Base-by-base conservation (phyloP, 768 basidiomycete genomes). In the Lactarius trivialis region DNA sequence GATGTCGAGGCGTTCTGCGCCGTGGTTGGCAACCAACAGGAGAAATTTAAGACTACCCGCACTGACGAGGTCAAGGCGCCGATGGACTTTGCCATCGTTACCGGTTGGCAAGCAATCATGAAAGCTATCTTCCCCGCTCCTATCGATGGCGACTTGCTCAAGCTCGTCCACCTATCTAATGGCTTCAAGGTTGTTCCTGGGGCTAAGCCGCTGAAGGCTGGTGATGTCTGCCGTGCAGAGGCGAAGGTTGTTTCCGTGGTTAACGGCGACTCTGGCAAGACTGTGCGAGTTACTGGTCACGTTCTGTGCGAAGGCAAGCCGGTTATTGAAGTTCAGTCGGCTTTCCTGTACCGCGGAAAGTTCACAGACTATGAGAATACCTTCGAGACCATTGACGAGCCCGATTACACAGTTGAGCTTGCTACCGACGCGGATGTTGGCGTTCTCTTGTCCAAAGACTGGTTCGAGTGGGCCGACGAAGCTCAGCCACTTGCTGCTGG, bases 91-190 rank as follows among this genome's bases (percentile, higher is more conserved):
- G 93, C 95, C 28, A 99, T 99, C 70, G 96, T 98, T 55, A 88
- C 94, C 43, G 95, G 96, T 51, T 99, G 97, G 97, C 86, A 96
- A 93, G 91, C 95, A n/a, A 98, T 99, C 75, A 99, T 98, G 89
- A 93, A 91, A 73, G 86, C 94, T 1, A 96, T 98, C 75, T 99
- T 99, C 85, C 97, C 97, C 7, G 72, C 80, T 14, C 75, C 84
- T 12, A 92, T 99, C 71, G 91, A 98, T 66, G 97, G 96, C 1
- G 96, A 99, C 73, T 77, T 98, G 17, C 79, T 98, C 68, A 95
- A 93, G 74, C 87, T 98, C 36, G 96, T 98, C 51, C 97, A 99
- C 71, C 83, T 99, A 17, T 94, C 94, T 8, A 99, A 99, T 72
- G 94, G 93, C 49, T 99, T 99, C 86, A 86, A 85, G 58, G 83